Evolutionary conservation across 768 basidiomycete species (phyloP), one percentile per base, ranked within the genome.

Genomic region (Rubroboletus satanas): DNA sequence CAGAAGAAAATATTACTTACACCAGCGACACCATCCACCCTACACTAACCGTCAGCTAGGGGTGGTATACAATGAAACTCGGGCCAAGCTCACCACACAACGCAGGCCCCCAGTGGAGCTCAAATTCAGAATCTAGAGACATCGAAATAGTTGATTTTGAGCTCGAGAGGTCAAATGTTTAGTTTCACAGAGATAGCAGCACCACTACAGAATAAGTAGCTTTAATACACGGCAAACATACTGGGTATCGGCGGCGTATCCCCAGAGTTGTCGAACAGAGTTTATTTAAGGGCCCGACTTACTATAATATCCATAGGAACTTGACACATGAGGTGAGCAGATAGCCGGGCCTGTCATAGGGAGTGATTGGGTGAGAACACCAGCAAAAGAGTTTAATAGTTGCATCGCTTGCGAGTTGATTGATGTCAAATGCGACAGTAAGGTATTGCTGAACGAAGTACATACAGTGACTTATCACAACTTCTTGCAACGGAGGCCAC

Each of bases 401-500:
- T 39, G 38, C 38, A 46, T 33, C 33, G 46, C 52, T 49, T 46
- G 23, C 39, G 17, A 26, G 31, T 47, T 32, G 49, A 31, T 46
- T 17, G 17, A 31, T 49, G 44, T n/a, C n/a, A 36, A 37, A 45
- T 57, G 54, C 43, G n/a, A 64, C 41, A 33, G 51, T 43, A 45
- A 57, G 44, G 51, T 32, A 54, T 55, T 39, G 56, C 50, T n/a
- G 36, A 55, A 59, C 33, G 21, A 58, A 57, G 38, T 39, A 39
- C 38, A 39, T 39, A 39, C 48, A 55, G 31, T 54, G 39, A 55
- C 38, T 49, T 49, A 42, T 50, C 23, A 47, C 23, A 45, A 50
- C 46, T 48, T 47, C 60, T 57, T 29, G 23, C 17, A 35, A 33
- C 31, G n/a, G 26, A 37, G 31, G 46, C n/a, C 8, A 29, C 8